Conservation (phyloP, 148 eudicot genomes). For the Polygonum aviculare region DNA sequence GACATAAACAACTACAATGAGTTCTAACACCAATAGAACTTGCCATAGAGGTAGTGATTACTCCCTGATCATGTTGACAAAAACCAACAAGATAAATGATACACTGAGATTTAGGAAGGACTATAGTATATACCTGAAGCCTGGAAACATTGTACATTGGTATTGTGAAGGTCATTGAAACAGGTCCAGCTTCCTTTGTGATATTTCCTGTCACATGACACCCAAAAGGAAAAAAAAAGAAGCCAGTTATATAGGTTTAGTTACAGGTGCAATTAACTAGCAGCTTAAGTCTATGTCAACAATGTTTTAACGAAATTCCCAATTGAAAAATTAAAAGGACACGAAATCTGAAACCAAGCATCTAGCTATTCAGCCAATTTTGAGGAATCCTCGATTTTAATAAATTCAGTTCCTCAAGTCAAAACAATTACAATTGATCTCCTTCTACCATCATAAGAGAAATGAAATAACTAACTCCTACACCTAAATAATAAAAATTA, state of each 20-base stretch:
- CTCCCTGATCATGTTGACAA: background rate
- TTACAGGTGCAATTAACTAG: background rate
- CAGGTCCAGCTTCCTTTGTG: conserved; percentile 97
- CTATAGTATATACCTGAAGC: conserved; percentile 59
- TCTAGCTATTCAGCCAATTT: too few species aligned
- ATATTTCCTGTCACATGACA: conserved; percentile 52
- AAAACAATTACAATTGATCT: too few species aligned
- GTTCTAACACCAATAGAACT: background rate
- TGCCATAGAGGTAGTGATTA: background rate
- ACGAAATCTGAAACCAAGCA: too few species aligned
- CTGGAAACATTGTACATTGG: conserved; percentile 94
- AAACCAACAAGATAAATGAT: background rate
- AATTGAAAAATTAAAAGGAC: too few species aligned
- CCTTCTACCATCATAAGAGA: too few species aligned
- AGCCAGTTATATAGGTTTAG: background rate
- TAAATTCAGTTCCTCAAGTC: too few species aligned
- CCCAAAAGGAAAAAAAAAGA: background rate
- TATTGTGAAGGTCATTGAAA: conserved; percentile 91
- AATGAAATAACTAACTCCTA: too few species aligned
- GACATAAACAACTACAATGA: background rate
- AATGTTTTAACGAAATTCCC: background rate
- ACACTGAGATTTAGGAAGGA: background rate
- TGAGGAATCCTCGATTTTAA: too few species aligned
- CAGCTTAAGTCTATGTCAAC: background rate
- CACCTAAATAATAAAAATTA: too few species aligned